Base-by-base conservation (phyloP, 1,284 basidiomycete genomes). In the Lentinula novae-zelandiae region DNA sequence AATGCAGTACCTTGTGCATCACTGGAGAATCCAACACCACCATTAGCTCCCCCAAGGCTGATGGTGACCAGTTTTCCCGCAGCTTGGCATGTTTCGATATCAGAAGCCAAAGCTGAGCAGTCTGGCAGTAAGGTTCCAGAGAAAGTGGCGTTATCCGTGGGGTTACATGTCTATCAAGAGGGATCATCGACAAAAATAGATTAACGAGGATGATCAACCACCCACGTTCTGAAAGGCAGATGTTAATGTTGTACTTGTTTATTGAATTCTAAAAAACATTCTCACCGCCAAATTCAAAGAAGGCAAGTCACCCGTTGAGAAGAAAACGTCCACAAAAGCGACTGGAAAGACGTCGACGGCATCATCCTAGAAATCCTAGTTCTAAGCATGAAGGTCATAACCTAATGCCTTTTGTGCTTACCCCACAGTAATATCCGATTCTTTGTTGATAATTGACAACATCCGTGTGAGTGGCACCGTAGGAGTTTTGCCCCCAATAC, bases 401-500 rank as follows among this genome's bases (percentile, higher is more conserved):
- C 13, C 5, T 7, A 33, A 5, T 22, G 17, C 7, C 5, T 27
- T 10, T 38, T 17, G 7, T 20, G 69, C 73, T 53, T 58, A 83
- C 84, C 64, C 82, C 77, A 68, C 85, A 87, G 67, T 87, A 86
- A 66, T 76, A 82, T 5, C 79, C 77, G 36, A 87, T 67, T 0
- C 75, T 70, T 69, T 86, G 80, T 75, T 85, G 85, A 66, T 74
- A 86, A 67, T 84, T 79, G 34, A 80, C 77, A 2, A 74, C 70
- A 63, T 83, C 79, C n/a, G 68, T 53, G 64, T 84, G 75, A 5
- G 74, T 76, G 1, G 85, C 85, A 40, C 85, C 85, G 64, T 85
- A 85, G 2, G 84, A 85, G 68, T 87, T 86, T 71, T 88, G 85
- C 53, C 85, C 86, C 84, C 83, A 87, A 68, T 86, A 86, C 22